phyloP scores from a whole-genome alignment of 768 basidiomycete species.

The Lentinula guzmanii region DNA sequence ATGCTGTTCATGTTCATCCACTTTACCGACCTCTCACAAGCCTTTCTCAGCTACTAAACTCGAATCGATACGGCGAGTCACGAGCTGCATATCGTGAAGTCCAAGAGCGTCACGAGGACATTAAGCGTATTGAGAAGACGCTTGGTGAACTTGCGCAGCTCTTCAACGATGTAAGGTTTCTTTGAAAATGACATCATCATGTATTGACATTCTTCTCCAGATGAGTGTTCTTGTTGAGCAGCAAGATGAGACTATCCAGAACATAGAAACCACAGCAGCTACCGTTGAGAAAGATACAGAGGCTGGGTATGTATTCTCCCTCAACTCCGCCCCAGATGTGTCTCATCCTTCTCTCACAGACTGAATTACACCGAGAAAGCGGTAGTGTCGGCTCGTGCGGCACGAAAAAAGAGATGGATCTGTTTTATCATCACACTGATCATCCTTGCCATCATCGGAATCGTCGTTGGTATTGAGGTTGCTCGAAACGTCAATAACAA shows the following conservation, averaged over 20 bases:
- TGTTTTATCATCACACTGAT: conserved; percentile 77
- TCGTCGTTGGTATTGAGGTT: conserved; percentile 55
- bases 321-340: neutral
- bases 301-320: conserved; percentile 52
- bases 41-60: conserved; percentile 65
- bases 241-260: conserved; percentile 83
- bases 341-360: conserved; percentile 31
- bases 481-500: conserved; percentile 36
- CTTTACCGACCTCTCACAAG: neutral
- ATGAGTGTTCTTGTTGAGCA: conserved; percentile 95
- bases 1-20: conserved; percentile 13
- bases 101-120: conserved; percentile 95
- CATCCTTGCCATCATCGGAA: conserved; percentile 59
- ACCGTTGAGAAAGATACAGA: conserved; percentile 80
- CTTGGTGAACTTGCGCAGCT: conserved; percentile 90
- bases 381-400: conserved; percentile 77
- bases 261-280: conserved; percentile 73
- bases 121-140: conserved; percentile 92
- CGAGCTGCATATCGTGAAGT: conserved; percentile 91
- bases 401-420: conserved; percentile 96
- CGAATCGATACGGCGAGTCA: conserved; percentile 87
- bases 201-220: conserved; percentile 27
- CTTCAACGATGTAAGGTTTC: conserved; percentile 81
- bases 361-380: conserved; percentile 82
- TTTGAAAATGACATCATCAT: neutral